Base-by-base conservation (phyloP, 345 rosid species). In the Salix viminalis region DNA sequence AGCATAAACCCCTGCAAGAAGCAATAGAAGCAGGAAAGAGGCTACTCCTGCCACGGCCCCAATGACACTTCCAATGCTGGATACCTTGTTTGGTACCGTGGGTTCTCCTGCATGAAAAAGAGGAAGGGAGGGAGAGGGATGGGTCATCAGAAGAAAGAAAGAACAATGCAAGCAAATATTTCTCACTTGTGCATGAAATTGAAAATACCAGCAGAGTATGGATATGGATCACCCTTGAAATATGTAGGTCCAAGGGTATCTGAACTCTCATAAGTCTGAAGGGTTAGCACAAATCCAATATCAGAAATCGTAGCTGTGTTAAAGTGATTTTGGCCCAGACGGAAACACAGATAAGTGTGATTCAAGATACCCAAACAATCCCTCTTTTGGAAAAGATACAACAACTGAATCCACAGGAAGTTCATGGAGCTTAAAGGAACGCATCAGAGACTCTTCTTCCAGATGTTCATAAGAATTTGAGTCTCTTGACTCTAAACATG, bases 401-500 rank as follows among this genome's bases (percentile, higher is more conserved):
- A 81, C 83, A 42, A 88, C 79, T 0, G 92, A 82, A 71, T 90
- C 98, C 74, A 96, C 91, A 0, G 91, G 94, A 75, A 92, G 88
- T 39, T 75, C 65, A n/a, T 26, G 36, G 44, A 56, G 50, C 72
- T 62, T 80, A 71, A 84, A 87, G 73, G 72, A 74, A 16, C 3
- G 12, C 30, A 42, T 72, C 75, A 96, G 24, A 28, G 74, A 0
- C 5, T 69, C 19, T 79, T 86, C 44, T 41, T 41, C 80, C 0
- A 96, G 97, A 15, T 5, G 9, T 7, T 0, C 4, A 26, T 79
- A 93, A 82, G 79, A 44, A 42, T 83, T 73, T 7, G 64, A 1
- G 79, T 89, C 86, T 78, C 23, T 77, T 58, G 87, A 79, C 83
- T 83, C 84, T 56, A 96, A 91, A 85, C 92, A 93, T 14, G 89